A percentile compares a stretch with the other conserved stretches of the same genome.
Evolutionary conservation across 495 filamentous ascomycete genomes (phyloP).

Genomic region (Trichoderma asperelloides): DNA sequence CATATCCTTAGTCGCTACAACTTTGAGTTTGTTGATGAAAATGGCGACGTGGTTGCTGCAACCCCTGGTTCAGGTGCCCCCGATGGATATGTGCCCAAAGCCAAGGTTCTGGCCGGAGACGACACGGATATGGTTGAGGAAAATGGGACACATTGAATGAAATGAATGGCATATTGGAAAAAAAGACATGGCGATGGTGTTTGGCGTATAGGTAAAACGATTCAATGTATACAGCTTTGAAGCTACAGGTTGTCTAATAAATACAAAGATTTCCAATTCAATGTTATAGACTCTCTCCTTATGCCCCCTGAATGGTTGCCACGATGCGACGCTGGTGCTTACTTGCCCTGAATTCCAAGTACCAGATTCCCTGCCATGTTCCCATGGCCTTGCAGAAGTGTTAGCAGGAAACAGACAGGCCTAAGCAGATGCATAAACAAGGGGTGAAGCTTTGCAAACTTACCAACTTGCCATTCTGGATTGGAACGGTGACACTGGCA

Average conservation of each 20-base stretch:
- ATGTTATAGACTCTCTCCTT: slow-evolving; percentile 31
- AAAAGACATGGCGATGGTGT: slow-evolving; percentile 19
- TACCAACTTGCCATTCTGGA: slow-evolving; percentile 71
- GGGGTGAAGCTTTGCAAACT: slow-evolving; percentile 56
- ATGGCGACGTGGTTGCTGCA: slow-evolving; percentile 74
- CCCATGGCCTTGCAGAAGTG: slow-evolving; percentile 31
- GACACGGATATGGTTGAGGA: slow-evolving; percentile 44
- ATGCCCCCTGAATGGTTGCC: slow-evolving; percentile 92
- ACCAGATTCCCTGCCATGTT: slow-evolving; percentile 83
- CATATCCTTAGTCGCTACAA: slow-evolving; percentile 90
- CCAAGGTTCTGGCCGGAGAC: slow-evolving; percentile 69
- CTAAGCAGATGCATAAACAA: too few relatives aligned
- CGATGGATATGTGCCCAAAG: slow-evolving; percentile 47
- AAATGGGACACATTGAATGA: slow-evolving; percentile 18
- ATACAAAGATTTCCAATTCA: not conserved
- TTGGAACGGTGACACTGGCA: slow-evolving; percentile 79
- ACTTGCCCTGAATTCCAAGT: slow-evolving; percentile 75
- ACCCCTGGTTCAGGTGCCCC: slow-evolving; percentile 63
- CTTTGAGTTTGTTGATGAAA: slow-evolving; percentile 97
- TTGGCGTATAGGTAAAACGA: slow-evolving; percentile 15
- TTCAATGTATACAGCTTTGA: not conserved
- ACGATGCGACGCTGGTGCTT: slow-evolving; percentile 74
- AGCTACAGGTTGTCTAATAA: not conserved
- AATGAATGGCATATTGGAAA: not conserved
- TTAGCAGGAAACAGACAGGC: not conserved